These are phyloP conservation scores for Keithomyces neogunnii DNA, from an alignment of 2,329 filamentous ascomycete genomes.

Conservation along the genomic window DNA sequence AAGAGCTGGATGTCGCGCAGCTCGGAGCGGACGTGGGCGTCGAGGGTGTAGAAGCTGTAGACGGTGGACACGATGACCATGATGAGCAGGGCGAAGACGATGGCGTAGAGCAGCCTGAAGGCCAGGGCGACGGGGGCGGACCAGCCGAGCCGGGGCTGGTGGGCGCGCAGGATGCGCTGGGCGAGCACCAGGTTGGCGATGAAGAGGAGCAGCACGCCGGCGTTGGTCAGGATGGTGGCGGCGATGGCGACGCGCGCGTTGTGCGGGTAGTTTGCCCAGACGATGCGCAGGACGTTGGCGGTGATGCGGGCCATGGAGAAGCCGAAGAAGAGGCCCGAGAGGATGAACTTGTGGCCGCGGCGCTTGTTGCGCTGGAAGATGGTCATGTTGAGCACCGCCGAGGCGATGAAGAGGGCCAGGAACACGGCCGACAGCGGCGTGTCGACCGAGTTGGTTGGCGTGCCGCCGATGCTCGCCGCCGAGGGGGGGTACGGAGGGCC, in stretches of 20 bases:
- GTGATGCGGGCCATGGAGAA: slow-evolving; percentile 48
- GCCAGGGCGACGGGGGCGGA: slow-evolving; percentile 36
- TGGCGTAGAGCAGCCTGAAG: slow-evolving; percentile 51
- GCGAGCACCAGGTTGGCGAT: slow-evolving; percentile 70
- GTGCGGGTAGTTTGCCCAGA: slow-evolving; percentile 37
- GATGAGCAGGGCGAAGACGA: slow-evolving; percentile 51
- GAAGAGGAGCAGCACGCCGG: slow-evolving; percentile 68
- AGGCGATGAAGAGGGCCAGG: slow-evolving; percentile 45
- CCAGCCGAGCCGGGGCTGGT: slow-evolving; percentile 67
- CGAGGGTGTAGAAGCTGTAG: slow-evolving; percentile 58
- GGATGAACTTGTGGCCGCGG: slow-evolving; percentile 48
- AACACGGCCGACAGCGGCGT: slow-evolving; percentile 57
- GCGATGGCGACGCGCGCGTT: slow-evolving; percentile 42
- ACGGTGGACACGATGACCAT: slow-evolving; percentile 59
- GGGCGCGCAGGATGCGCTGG: slow-evolving; percentile 65
- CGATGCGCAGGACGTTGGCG: slow-evolving; percentile 44
- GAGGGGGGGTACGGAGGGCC: slow-evolving; percentile 30
- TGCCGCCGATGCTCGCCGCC: slow-evolving; percentile 45
- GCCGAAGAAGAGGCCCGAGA: slow-evolving; percentile 49
- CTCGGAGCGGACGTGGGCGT: slow-evolving; percentile 34
- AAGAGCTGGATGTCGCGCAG: slow-evolving; percentile 60
- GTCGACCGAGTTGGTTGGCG: slow-evolving; percentile 50
- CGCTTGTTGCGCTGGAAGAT: slow-evolving; percentile 44
- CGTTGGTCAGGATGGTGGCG: slow-evolving; percentile 61
- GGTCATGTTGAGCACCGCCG: slow-evolving; percentile 49